Evolutionary conservation across 2,329 filamentous ascomycete genomes (phyloP).

Genomic region (Immersiporthe knoxdaviesiana): DNA sequence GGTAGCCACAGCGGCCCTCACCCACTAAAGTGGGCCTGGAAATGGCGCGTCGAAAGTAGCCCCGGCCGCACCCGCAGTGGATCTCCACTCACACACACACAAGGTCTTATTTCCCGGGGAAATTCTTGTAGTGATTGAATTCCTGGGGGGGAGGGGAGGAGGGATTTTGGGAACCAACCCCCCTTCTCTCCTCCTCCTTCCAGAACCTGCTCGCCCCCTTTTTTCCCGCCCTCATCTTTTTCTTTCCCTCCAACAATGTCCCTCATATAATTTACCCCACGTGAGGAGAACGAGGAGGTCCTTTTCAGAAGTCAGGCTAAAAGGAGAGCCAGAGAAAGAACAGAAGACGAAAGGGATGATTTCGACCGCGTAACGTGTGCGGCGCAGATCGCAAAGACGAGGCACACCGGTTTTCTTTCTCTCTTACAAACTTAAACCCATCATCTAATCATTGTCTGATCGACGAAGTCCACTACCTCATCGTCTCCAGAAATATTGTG

Average conservation of each 20-base stretch:
- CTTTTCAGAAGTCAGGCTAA: neutral
- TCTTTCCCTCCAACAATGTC: neutral
- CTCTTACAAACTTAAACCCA: neutral
- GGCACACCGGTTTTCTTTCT: neutral
- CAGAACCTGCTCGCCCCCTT: neutral
- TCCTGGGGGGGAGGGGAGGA: neutral
- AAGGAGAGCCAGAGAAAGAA: neutral
- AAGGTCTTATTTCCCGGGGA: constrained; percentile 1
- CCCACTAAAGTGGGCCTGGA: neutral
- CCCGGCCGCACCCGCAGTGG: constrained; percentile 12
- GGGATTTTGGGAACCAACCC: too few species aligned
- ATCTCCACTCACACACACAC: neutral
- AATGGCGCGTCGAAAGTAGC: neutral
- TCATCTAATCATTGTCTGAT: neutral
- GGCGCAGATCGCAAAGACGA: neutral
- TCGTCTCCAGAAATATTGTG: neutral
- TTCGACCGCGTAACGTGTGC: neutral
- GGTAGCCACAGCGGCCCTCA: neutral
- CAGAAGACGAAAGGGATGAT: neutral
- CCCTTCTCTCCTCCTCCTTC: too few species aligned
- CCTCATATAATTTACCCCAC: neutral
- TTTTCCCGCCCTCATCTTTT: neutral
- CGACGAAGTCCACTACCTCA: neutral
- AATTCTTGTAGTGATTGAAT: neutral
- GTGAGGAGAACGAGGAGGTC: neutral